Conservation (phyloP, 805 yeast species). For the Saccharomyces eubayanus region DNA sequence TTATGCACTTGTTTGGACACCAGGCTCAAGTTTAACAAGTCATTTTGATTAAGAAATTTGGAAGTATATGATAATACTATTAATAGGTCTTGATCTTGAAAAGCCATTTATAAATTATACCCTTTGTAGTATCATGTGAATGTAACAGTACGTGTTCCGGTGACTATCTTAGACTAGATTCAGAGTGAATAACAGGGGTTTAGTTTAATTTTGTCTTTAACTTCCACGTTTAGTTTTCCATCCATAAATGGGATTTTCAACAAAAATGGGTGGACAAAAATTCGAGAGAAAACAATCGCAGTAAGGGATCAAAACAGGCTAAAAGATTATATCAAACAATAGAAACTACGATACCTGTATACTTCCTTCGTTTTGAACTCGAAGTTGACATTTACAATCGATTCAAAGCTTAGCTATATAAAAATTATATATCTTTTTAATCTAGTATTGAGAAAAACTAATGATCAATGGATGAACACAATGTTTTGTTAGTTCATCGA, state of each 20-base stretch:
- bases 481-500: conserved; percentile 1
- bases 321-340: neutral
- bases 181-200: neutral
- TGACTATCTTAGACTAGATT: neutral
- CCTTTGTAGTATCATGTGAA: neutral
- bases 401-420: neutral
- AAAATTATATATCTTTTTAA: neutral
- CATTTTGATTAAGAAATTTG: conserved; percentile 35
- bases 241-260: neutral
- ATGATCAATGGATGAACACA: conserved; percentile 14
- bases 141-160: neutral
- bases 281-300: neutral
- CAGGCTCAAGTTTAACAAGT: conserved; percentile 28
- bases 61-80: conserved; percentile 5
- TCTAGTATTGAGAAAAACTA: neutral
- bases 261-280: neutral
- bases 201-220: neutral
- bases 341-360: neutral
- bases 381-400: neutral
- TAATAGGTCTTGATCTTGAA: neutral
- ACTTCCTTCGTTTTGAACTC: neutral
- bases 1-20: conserved; percentile 29
- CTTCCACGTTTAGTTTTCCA: neutral
- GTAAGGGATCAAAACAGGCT: neutral
- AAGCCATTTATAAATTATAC: neutral